A percentile compares a stretch with the other conserved stretches of the same genome.
These are phyloP conservation scores for Leptographium procerum DNA, from an alignment of 2,329 filamentous ascomycete genomes.

Conservation along the genomic window DNA sequence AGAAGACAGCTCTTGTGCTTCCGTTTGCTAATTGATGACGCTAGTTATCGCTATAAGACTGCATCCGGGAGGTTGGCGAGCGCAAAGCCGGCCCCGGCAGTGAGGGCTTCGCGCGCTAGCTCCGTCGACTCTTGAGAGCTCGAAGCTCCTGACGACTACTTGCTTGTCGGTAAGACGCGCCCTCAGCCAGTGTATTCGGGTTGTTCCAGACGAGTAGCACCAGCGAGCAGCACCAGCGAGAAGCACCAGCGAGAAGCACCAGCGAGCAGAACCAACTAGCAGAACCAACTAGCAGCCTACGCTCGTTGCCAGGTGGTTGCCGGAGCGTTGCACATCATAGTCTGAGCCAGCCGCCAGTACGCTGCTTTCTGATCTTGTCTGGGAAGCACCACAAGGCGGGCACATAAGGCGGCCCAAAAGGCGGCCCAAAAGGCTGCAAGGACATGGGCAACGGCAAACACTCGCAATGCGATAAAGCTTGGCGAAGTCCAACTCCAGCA, in stretches of 20 bases:
- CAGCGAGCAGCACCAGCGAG: no score
- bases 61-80: constrained; percentile 27
- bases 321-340: no score
- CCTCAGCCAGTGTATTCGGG: neutral
- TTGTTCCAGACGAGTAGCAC: constrained; percentile 1
- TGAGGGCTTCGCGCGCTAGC: constrained; percentile 24
- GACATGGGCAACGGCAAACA: neutral
- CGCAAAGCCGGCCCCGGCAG: constrained; percentile 26
- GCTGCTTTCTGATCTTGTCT: no score
- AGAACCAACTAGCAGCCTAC: no score
- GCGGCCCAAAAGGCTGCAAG: neutral
- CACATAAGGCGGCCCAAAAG: no score
- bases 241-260: no score
- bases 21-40: neutral
- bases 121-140: constrained; percentile 23
- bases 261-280: no score
- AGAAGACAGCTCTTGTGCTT: neutral
- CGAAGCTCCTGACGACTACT: constrained; percentile 30
- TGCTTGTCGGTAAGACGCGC: constrained; percentile 24
- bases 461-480: neutral
- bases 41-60: constrained; percentile 13
- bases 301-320: no score
- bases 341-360: no score
- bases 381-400: no score
- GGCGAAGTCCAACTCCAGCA: neutral